phyloP scores from a whole-genome alignment of 495 filamentous ascomycete genomes.

The Penicillium diatomitis region DNA sequence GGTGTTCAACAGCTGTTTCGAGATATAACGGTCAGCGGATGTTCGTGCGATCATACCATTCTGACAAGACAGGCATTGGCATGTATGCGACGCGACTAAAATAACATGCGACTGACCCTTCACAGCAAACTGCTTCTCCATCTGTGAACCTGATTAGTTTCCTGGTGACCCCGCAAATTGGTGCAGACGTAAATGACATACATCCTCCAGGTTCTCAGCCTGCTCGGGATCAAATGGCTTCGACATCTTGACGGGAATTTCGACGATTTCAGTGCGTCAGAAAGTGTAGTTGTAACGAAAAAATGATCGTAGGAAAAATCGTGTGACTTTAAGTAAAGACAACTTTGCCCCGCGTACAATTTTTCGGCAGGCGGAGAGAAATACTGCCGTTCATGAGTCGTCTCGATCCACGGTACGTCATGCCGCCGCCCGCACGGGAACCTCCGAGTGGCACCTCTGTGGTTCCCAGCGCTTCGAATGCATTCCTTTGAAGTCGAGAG shows the following conservation, averaged over 20 bases:
- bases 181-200: slow-evolving; percentile 24
- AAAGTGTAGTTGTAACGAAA: neutral
- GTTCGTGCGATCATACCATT: too few species aligned
- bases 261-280: neutral
- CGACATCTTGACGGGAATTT: slow-evolving; percentile 28
- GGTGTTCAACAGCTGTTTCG: slow-evolving; percentile 75
- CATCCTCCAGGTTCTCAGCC: slow-evolving; percentile 72
- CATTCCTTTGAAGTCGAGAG: neutral
- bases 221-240: slow-evolving; percentile 55
- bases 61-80: neutral
- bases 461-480: neutral
- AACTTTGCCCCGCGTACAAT: slow-evolving; percentile 24
- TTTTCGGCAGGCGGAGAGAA: slow-evolving; percentile 29
- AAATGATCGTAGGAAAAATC: neutral
- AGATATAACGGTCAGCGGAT: neutral
- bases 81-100: too few species aligned
- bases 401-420: slow-evolving; percentile 12
- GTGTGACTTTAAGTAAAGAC: too few species aligned
- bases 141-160: slow-evolving; percentile 45
- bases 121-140: slow-evolving; percentile 99
- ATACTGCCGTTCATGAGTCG: slow-evolving; percentile 13
- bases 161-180: neutral
- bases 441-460: neutral
- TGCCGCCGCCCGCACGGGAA: slow-evolving; percentile 1
- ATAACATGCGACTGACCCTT: slow-evolving; percentile 52